Conservation (phyloP, 257 asterid genomes). For the Nemophila menziesii region DNA sequence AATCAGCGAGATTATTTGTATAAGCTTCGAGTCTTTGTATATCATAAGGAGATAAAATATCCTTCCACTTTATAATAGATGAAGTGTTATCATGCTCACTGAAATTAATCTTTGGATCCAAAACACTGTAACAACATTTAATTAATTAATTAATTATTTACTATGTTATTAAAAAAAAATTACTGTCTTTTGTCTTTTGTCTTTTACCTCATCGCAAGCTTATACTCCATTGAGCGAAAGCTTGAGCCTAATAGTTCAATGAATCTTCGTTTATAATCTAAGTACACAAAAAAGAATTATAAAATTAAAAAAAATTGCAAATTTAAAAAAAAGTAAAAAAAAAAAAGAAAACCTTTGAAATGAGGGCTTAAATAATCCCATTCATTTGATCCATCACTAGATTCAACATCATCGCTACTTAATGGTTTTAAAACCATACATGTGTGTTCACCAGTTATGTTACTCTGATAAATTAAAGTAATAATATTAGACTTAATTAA, state of each 20-base stretch:
- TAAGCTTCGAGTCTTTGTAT: slow-evolving; percentile 72
- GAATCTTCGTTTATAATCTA: slow-evolving; percentile 63
- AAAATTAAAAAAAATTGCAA: not conserved
- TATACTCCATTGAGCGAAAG: slow-evolving; percentile 76
- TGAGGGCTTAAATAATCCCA: slow-evolving; percentile 67
- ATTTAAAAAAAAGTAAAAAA: slow-evolving; percentile 3
- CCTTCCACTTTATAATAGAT: slow-evolving; percentile 38
- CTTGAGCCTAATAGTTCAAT: slow-evolving; percentile 31
- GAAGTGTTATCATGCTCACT: slow-evolving; percentile 28
- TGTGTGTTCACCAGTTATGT: slow-evolving; percentile 78
- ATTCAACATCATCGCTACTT: slow-evolving; percentile 65
- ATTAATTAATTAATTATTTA: slow-evolving; percentile 16
- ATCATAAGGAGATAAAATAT: slow-evolving; percentile 36
- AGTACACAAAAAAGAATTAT: slow-evolving; percentile 3
- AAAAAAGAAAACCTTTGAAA: slow-evolving; percentile 39
- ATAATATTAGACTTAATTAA: slow-evolving; percentile 12
- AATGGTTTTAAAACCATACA: slow-evolving; percentile 86
- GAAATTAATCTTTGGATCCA: slow-evolving; percentile 80
- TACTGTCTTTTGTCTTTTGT: slow-evolving; percentile 5
- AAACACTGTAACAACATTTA: slow-evolving; percentile 44
- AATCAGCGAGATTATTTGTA: slow-evolving; percentile 52
- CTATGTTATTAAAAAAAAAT: slow-evolving; percentile 9
- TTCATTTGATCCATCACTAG: slow-evolving; percentile 37
- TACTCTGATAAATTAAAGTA: slow-evolving; percentile 37
- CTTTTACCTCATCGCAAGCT: slow-evolving; percentile 88